Conservation (phyloP, 1,284 basidiomycete species). For the Boletellus deceptivus region DNA sequence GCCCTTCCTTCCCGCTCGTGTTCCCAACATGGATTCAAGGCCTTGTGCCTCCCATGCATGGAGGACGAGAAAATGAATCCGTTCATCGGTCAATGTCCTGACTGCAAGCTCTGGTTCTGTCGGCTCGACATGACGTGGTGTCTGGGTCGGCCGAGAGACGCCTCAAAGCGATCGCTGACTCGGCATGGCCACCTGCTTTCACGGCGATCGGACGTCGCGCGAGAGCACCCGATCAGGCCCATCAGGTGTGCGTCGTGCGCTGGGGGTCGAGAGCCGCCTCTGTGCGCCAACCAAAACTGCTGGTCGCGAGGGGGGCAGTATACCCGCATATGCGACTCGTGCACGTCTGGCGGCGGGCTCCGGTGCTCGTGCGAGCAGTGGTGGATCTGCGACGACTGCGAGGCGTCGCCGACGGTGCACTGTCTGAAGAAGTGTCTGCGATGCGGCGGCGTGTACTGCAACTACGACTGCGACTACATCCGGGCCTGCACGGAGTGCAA, state of each 20-base stretch:
- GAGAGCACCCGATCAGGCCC: slow-evolving; percentile 15
- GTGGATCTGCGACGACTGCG: slow-evolving; percentile 27
- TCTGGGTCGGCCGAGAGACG: slow-evolving; percentile 16
- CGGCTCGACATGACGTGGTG: slow-evolving; percentile 25
- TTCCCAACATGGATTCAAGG: slow-evolving; percentile 10
- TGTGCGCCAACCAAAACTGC: slow-evolving; percentile 18
- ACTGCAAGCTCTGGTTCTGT: slow-evolving; percentile 24
- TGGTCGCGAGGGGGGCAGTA: slow-evolving; percentile 17
- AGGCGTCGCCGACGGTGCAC: slow-evolving; percentile 1
- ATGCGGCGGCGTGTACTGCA: slow-evolving; percentile 18
- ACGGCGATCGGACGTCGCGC: not conserved
- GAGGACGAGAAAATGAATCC: slow-evolving; percentile 8
- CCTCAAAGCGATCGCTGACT: not conserved
- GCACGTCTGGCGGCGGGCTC: slow-evolving; percentile 18
- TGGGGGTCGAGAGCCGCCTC: slow-evolving; percentile 4
- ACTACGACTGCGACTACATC: slow-evolving; percentile 24
- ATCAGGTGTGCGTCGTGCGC: slow-evolving; percentile 16
- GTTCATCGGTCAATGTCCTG: slow-evolving; percentile 23
- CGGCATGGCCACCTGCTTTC: not conserved
- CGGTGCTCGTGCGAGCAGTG: slow-evolving; percentile 21
- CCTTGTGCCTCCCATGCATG: slow-evolving; percentile 15
- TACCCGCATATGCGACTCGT: slow-evolving; percentile 16
- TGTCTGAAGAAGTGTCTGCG: slow-evolving; percentile 16
- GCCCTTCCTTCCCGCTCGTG: slow-evolving; percentile 20
- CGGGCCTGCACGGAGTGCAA: slow-evolving; percentile 18